Evolutionary conservation across 441 rosid species (phyloP).

Genomic region (Pelargonium myrrhifolium): DNA sequence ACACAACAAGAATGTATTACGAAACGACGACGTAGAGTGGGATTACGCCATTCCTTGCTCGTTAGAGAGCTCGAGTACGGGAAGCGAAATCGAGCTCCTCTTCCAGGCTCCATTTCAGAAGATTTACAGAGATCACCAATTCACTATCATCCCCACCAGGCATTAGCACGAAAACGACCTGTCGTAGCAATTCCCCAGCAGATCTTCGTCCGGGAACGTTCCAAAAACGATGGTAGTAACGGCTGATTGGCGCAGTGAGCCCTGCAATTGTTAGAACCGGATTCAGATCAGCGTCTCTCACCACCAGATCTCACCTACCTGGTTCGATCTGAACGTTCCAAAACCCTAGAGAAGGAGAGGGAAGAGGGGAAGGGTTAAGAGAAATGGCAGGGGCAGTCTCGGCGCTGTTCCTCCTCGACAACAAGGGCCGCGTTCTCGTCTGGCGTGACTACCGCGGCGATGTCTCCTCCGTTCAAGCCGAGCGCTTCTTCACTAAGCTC

Average conservation of each 20-base stretch:
- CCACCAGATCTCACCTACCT: neutral
- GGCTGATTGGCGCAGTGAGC: neutral
- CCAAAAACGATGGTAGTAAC: neutral
- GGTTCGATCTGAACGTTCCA: constrained; percentile 22
- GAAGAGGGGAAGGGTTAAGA: too few species aligned
- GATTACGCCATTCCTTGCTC: neutral
- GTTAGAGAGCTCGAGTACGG: too few species aligned
- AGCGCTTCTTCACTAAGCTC: constrained; percentile 92
- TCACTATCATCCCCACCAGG: neutral
- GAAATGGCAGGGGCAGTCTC: constrained; percentile 95
- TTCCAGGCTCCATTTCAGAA: neutral
- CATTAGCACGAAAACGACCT: neutral
- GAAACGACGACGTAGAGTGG: neutral
- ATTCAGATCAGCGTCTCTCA: neutral
- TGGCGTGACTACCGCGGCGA: constrained; percentile 99
- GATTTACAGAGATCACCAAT: neutral
- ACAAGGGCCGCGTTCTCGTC: constrained; percentile 87
- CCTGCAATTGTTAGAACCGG: neutral
- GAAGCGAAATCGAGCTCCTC: constrained; percentile 4
- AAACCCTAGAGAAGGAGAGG: constrained; percentile 10
- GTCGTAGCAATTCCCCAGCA: neutral
- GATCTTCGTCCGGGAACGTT: too few species aligned
- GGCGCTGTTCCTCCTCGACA: constrained; percentile 89
- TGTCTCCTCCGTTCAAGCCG: constrained; percentile 81
- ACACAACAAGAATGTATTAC: neutral